phyloP scores from a whole-genome alignment of 1,139 yeast genomes.

The Blastobotrys ciferrii region DNA sequence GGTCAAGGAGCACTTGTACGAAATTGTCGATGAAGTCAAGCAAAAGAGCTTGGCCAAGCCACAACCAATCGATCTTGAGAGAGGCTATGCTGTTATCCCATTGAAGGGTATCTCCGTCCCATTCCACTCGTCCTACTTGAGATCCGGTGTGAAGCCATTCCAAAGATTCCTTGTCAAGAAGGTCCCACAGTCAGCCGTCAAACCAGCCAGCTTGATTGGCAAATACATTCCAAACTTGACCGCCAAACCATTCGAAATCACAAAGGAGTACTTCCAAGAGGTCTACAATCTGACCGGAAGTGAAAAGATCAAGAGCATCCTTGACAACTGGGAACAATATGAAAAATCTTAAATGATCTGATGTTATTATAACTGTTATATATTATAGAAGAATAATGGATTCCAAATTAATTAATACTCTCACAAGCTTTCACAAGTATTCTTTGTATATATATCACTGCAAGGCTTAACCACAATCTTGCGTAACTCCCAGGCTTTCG shows the following conservation, averaged over 20 bases:
- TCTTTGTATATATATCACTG: too few species aligned
- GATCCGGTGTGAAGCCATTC: slow-evolving; percentile 98
- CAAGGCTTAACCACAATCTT: neutral
- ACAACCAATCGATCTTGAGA: slow-evolving; percentile 93
- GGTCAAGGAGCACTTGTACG: slow-evolving; percentile 81
- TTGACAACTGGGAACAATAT: slow-evolving; percentile 94
- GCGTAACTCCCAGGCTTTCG: too few species aligned
- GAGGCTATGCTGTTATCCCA: slow-evolving; percentile 98
- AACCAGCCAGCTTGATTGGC: slow-evolving; percentile 88
- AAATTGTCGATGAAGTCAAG: slow-evolving; percentile 82
- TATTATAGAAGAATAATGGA: neutral
- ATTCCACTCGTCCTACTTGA: slow-evolving; percentile 95
- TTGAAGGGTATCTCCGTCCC: slow-evolving; percentile 98
- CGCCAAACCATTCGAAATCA: slow-evolving; percentile 92
- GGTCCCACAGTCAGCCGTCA: slow-evolving; percentile 91
- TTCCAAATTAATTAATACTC: neutral
- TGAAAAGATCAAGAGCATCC: slow-evolving; percentile 81
- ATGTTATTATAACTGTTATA: slow-evolving; percentile 3
- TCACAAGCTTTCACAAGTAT: too few species aligned
- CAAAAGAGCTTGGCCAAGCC: slow-evolving; percentile 80
- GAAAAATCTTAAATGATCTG: slow-evolving; percentile 30
- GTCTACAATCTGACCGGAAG: slow-evolving; percentile 90
- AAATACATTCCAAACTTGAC: slow-evolving; percentile 98
- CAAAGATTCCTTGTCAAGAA: slow-evolving; percentile 95
- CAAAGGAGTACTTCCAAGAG: slow-evolving; percentile 95